These are phyloP conservation scores for Hanseniaspora lachancei DNA, from an alignment of 805 yeast genomes.

Conservation along the genomic window DNA sequence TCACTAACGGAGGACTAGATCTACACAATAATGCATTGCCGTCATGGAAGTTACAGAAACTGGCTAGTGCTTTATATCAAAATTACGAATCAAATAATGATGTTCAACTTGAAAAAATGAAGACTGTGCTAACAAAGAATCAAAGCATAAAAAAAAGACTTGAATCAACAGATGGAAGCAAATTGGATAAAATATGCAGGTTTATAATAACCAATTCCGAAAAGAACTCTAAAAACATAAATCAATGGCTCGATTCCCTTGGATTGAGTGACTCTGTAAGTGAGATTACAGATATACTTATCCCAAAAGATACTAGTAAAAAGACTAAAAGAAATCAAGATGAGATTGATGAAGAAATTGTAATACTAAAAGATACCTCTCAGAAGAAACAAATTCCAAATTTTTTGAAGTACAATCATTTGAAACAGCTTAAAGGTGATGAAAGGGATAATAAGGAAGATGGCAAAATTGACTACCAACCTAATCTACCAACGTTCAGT, in stretches of 20 bases:
- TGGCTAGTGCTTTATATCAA: not conserved
- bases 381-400: not conserved
- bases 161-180: not conserved
- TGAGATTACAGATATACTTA: not conserved
- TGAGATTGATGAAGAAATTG: not conserved
- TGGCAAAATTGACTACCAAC: not conserved
- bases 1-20: not conserved
- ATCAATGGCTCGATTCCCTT: conserved; percentile 1
- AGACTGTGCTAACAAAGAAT: not conserved
- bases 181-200: conserved; percentile 2
- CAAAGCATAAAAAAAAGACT: not conserved
- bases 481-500: conserved; percentile 8
- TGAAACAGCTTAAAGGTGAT: not conserved
- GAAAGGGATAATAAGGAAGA: not conserved
- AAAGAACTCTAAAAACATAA: not conserved
- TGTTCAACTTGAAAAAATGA: not conserved
- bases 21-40: conserved; percentile 2
- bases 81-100: conserved; percentile 7
- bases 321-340: not conserved
- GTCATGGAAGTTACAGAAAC: conserved; percentile 7
- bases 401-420: conserved; percentile 1
- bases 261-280: not conserved
- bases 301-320: not conserved
- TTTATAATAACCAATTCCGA: not conserved
- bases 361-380: not conserved